Percentiles rank a stretch among this genome's conserved stretches.
Conservation (phyloP, 2,329 filamentous ascomycete genomes). For the Huntiella bhutanensis region DNA sequence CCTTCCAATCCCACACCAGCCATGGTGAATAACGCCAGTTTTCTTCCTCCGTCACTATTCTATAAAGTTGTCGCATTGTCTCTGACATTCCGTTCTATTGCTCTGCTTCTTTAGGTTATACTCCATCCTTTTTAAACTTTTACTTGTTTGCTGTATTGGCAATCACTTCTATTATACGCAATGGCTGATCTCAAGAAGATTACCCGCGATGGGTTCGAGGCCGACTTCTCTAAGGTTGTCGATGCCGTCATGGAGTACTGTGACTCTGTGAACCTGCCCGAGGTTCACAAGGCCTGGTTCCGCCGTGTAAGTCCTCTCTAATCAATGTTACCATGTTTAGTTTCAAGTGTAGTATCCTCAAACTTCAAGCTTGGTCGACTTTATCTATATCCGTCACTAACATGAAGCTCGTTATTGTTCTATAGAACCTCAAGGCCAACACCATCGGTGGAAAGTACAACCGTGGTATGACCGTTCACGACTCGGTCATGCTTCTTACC, state of each 20-base stretch:
- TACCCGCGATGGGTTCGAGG: conserved; percentile 73
- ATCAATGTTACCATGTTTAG: background rate
- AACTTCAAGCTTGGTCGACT: background rate
- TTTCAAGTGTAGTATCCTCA: background rate
- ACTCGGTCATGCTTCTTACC: conserved; percentile 68
- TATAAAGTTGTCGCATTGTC: too few relatives aligned
- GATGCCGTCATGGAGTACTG: conserved; percentile 65
- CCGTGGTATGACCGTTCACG: conserved; percentile 92
- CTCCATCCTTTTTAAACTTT: too few relatives aligned
- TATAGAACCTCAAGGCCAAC: conserved; percentile 66
- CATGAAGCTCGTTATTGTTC: conserved; percentile 11
- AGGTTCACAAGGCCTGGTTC: conserved; percentile 70
- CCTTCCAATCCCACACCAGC: too few relatives aligned
- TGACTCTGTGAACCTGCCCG: conserved; percentile 63
- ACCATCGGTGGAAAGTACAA: conserved; percentile 93
- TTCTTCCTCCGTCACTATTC: too few relatives aligned
- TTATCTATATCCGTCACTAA: conserved; percentile 6
- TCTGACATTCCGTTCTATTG: too few relatives aligned
- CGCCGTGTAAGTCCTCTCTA: conserved; percentile 39
- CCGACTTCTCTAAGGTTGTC: conserved; percentile 71
- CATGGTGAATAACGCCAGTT: too few relatives aligned
- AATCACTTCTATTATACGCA: conserved; percentile 9
- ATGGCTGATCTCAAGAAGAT: conserved; percentile 46
- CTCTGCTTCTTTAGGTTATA: too few relatives aligned
- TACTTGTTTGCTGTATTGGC: background rate